These are phyloP conservation scores for Beauveria varroae DNA, from an alignment of 2,329 filamentous ascomycete genomes.

Conservation along the genomic window DNA sequence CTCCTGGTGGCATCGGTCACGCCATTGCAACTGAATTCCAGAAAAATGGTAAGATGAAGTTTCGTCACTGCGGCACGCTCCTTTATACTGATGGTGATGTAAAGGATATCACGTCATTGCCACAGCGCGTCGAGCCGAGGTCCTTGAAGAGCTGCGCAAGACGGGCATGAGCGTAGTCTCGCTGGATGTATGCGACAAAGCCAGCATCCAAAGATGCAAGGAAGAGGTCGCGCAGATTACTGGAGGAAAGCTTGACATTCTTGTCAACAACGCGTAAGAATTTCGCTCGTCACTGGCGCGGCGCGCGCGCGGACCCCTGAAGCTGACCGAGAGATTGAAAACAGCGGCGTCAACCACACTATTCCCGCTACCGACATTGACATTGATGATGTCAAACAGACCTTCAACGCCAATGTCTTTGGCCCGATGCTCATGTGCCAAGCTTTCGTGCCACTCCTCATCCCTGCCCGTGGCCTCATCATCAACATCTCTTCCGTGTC, in stretches of 20 bases:
- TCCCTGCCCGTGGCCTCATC: constrained; percentile 42
- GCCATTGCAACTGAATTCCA: constrained; percentile 36
- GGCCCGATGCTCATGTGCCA: constrained; percentile 49
- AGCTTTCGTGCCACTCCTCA: constrained; percentile 41
- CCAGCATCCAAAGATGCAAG: constrained; percentile 42
- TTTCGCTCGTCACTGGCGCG: not conserved
- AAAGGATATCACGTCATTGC: constrained; percentile 48
- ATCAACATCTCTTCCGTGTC: constrained; percentile 50
- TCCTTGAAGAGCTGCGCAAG: constrained; percentile 37
- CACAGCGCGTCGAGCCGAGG: constrained; percentile 43
- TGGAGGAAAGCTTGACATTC: constrained; percentile 46
- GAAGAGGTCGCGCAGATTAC: constrained; percentile 40
- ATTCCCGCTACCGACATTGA: constrained; percentile 45
- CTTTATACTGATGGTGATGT: constrained; percentile 12
- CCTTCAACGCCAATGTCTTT: constrained; percentile 51
- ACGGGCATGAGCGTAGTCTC: constrained; percentile 41
- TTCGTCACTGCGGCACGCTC: constrained; percentile 13
- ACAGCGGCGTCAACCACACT: constrained; percentile 35
- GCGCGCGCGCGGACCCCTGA: not conserved
- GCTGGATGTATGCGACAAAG: constrained; percentile 45
- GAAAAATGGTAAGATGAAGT: not conserved
- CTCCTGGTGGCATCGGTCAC: constrained; percentile 51
- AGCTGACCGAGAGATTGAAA: not conserved
- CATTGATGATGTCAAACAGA: constrained; percentile 43
- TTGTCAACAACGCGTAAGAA: constrained; percentile 50